Evolutionary conservation across 1,284 basidiomycete species (phyloP).

Genomic region (Trichosporon coremiiforme): DNA sequence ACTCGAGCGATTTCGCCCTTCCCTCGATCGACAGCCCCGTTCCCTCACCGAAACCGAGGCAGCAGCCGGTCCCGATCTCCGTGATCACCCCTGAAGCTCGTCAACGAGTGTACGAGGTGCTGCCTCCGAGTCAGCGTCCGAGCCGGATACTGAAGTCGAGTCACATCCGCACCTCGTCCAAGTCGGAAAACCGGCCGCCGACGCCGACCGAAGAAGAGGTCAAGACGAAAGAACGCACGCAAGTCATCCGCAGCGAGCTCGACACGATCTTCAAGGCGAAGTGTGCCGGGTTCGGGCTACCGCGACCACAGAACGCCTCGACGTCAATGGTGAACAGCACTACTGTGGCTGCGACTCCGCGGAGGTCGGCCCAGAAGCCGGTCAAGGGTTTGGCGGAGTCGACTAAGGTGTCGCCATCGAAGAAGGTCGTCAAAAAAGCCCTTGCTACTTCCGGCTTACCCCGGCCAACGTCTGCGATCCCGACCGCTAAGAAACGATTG

Average conservation of each 20-base stretch:
- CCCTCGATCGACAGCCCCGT: slow-evolving; percentile 24
- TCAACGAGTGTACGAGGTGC: neutral
- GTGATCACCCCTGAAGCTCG: neutral
- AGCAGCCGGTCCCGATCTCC: neutral
- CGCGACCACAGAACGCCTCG: neutral
- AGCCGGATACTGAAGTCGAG: slow-evolving; percentile 10
- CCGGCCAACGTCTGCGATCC: neutral
- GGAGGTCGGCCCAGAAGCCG: neutral
- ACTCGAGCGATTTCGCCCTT: neutral
- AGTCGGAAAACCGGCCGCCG: slow-evolving; percentile 7
- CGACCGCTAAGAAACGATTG: slow-evolving; percentile 10
- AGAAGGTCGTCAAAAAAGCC: neutral
- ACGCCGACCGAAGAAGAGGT: neutral
- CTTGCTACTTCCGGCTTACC: neutral
- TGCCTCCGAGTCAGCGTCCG: neutral
- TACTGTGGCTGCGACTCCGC: neutral
- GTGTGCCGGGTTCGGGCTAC: slow-evolving; percentile 10
- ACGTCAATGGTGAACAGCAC: neutral
- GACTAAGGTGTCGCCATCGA: neutral
- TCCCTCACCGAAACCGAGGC: neutral
- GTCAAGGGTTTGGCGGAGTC: neutral
- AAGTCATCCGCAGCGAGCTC: slow-evolving; percentile 6
- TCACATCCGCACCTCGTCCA: neutral
- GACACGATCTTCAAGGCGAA: slow-evolving; percentile 12
- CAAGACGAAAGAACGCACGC: neutral